A percentile compares a stretch with the other conserved stretches of the same genome.
Conservation (phyloP, 768 basidiomycete species). For the Mycena alexandri region DNA sequence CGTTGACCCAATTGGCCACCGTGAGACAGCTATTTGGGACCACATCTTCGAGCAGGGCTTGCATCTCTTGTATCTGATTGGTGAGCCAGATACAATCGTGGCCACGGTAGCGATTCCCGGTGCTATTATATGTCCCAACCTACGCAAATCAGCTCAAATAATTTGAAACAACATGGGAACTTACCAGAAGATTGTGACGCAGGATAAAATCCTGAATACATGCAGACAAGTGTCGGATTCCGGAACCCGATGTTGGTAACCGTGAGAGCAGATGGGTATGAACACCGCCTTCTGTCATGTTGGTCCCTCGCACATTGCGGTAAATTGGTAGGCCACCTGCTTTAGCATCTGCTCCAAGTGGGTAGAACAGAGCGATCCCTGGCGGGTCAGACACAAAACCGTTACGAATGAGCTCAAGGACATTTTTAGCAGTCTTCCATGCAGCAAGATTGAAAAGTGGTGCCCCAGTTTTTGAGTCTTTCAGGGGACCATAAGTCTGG, state of each 20-base stretch:
- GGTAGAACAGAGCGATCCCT: conserved; percentile 28
- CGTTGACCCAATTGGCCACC: no score
- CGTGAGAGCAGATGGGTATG: conserved; percentile 45
- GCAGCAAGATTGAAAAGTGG: conserved; percentile 47
- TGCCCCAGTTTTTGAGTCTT: conserved; percentile 44
- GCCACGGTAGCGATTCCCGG: no score
- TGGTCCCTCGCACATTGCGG: conserved; percentile 47
- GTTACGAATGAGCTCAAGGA: conserved; percentile 44
- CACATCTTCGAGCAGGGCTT: no score
- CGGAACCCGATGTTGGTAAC: conserved; percentile 40
- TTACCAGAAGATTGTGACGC: conserved; percentile 45
- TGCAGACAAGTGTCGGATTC: conserved; percentile 38
- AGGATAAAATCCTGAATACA: conserved; percentile 40
- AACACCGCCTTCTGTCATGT: conserved; percentile 51
- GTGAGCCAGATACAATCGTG: no score
- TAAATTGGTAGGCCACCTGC: conserved; percentile 45
- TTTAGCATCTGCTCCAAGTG: conserved; percentile 15
- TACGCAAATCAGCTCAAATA: no score
- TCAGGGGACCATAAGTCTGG: conserved; percentile 47
- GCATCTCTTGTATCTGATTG: no score
- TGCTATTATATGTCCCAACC: no score
- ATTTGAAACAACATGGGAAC: no score
- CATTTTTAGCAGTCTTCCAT: conserved; percentile 47
- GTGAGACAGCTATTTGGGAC: no score
- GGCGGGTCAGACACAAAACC: conserved; percentile 41